A percentile compares a stretch with the other conserved stretches of the same genome.
phyloP scores from a whole-genome alignment of 73 alveolate species.

The Uronychia setigera region DNA sequence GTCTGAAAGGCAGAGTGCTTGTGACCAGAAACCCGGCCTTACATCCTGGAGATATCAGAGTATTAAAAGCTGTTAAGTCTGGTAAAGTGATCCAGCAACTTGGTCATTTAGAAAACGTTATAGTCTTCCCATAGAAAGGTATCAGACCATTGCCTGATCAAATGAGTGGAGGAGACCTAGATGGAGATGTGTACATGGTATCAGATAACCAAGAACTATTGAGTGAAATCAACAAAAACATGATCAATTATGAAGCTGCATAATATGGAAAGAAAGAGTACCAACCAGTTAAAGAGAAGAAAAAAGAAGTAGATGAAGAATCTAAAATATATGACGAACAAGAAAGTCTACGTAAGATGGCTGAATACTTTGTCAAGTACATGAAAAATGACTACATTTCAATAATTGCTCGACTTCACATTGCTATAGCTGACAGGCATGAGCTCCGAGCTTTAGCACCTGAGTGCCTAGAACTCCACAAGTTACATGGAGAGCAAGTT shows the following conservation, averaged over 20 bases:
- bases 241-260: background rate
- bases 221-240: too few species aligned
- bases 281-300: background rate
- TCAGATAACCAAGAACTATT: background rate
- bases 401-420: background rate
- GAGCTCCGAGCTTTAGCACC: background rate
- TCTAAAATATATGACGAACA: background rate
- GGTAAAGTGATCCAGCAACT: too few species aligned
- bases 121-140: too few species aligned
- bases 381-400: background rate
- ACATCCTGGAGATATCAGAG: background rate
- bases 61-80: too few species aligned
- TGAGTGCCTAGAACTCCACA: background rate
- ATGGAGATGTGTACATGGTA: background rate
- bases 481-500: background rate
- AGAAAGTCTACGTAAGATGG: background rate
- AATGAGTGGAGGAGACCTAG: background rate
- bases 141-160: too few species aligned
- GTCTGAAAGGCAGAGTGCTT: background rate
- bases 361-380: background rate
- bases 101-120: too few species aligned
- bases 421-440: background rate
- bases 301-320: background rate
- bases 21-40: background rate
- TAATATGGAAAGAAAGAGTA: background rate